Percentiles rank a stretch among this genome's conserved stretches.
Conservation (phyloP, 805 yeast genomes). For the Candida taoyuanica region DNA sequence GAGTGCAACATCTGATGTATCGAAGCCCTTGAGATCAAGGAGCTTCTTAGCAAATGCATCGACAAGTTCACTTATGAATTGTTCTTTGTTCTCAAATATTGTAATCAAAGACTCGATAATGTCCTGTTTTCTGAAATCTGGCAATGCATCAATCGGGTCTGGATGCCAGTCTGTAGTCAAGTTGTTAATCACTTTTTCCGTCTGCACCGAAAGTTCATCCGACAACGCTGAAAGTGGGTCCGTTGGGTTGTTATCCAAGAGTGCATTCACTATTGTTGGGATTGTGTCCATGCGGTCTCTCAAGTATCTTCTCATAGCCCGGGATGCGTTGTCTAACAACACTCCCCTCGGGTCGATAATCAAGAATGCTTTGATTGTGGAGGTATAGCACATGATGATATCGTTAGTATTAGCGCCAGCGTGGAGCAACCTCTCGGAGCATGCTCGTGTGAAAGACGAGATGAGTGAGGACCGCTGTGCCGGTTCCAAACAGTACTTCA, state of each 20-base stretch:
- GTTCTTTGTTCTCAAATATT: conserved; percentile 63
- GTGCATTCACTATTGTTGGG: conserved; percentile 62
- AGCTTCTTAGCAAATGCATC: conserved; percentile 54
- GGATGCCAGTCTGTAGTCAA: conserved; percentile 60
- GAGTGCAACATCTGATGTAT: conserved; percentile 34
- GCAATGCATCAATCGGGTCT: conserved; percentile 87
- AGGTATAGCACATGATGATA: conserved; percentile 63
- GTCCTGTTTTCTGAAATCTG: conserved; percentile 71
- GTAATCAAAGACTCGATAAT: conserved; percentile 67
- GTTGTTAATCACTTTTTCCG: conserved; percentile 15
- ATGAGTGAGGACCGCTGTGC: conserved; percentile 52
- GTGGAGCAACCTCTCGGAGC: conserved; percentile 52
- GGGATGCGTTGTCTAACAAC: conserved; percentile 66
- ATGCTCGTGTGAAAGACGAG: conserved; percentile 40
- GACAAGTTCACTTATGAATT: conserved; percentile 62
- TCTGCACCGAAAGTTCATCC: conserved; percentile 39
- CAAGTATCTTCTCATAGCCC: conserved; percentile 71
- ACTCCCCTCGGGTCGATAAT: conserved; percentile 87
- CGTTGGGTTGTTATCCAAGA: conserved; percentile 39
- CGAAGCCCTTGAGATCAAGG: conserved; percentile 33
- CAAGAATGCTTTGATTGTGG: conserved; percentile 65
- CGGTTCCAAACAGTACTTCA: conserved; percentile 46
- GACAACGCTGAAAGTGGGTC: conserved; percentile 48
- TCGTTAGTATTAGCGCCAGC: conserved; percentile 79
- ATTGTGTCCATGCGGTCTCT: conserved; percentile 73